phyloP scores from a whole-genome alignment of 2,329 filamentous ascomycete species.

The Venturia asperata region DNA sequence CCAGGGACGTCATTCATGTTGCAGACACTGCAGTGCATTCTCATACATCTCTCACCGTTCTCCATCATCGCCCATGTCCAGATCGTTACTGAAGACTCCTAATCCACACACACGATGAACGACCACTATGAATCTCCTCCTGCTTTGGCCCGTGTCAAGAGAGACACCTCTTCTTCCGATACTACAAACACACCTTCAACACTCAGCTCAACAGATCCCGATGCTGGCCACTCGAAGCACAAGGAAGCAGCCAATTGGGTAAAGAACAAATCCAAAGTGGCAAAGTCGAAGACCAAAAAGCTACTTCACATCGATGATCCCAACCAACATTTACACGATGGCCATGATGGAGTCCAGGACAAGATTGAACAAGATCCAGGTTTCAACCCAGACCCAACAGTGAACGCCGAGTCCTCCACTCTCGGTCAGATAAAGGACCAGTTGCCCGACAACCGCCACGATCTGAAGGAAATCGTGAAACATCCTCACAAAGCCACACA shows the following conservation, averaged over 20 bases:
- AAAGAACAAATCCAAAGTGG: slow-evolving; percentile 14
- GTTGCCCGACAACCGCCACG: slow-evolving; percentile 10
- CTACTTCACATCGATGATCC: slow-evolving; percentile 20
- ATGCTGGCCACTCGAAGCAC: background rate
- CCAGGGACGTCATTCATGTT: slow-evolving; percentile 2
- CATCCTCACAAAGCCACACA: slow-evolving; percentile 30
- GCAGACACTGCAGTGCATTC: background rate
- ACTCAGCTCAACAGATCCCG: background rate
- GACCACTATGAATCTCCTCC: background rate
- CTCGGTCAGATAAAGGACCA: slow-evolving; percentile 2
- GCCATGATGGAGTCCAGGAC: background rate
- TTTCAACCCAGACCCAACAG: slow-evolving; percentile 28
- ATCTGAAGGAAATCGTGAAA: background rate
- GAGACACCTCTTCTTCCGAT: background rate
- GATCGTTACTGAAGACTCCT: background rate
- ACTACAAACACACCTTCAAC: background rate
- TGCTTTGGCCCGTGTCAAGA: background rate
- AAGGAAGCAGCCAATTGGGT: slow-evolving; percentile 9
- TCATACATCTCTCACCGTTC: background rate
- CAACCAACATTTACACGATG: slow-evolving; percentile 13
- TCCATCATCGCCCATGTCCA: background rate
- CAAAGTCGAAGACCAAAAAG: slow-evolving; percentile 19
- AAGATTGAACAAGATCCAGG: slow-evolving; percentile 27
- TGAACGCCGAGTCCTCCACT: background rate
- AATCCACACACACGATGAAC: background rate